Percentiles rank a stretch among this genome's conserved stretches.
Conservation (phyloP, 805 yeast genomes). For the Martiniozyma abietophila region DNA sequence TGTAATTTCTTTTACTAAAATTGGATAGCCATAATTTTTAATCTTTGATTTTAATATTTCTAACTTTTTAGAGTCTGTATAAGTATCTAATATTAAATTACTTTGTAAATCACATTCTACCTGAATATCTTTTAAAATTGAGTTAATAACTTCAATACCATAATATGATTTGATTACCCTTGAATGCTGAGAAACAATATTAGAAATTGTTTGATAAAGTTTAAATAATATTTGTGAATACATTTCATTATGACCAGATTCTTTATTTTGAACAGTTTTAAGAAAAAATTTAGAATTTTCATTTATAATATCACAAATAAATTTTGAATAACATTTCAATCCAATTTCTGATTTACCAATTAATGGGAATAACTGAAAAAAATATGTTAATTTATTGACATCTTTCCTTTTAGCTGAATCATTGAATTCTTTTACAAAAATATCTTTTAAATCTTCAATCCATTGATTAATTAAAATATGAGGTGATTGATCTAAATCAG, state of each 20-base stretch:
- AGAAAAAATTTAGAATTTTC: conserved; percentile 66
- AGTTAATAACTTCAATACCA: conserved; percentile 52
- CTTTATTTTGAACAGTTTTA: conserved; percentile 31
- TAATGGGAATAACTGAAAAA: conserved; percentile 81
- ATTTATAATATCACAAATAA: conserved; percentile 77
- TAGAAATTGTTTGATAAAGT: conserved; percentile 75
- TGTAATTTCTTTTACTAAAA: conserved; percentile 28
- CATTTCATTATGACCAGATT: conserved; percentile 36
- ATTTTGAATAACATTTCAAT: conserved; percentile 69
- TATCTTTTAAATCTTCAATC: conserved; percentile 44
- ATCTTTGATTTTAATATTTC: conserved; percentile 48
- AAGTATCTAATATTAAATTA: conserved; percentile 79
- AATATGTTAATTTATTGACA: conserved; percentile 62
- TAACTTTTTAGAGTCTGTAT: conserved; percentile 62
- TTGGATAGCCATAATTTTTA: conserved; percentile 44
- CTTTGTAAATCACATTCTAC: conserved; percentile 89
- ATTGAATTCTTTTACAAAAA: conserved; percentile 56
- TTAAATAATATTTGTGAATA: conserved; percentile 54
- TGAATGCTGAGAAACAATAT: conserved; percentile 79
- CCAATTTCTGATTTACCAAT: conserved; percentile 68
- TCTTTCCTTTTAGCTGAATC: conserved; percentile 59
- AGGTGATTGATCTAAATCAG: conserved; percentile 80
- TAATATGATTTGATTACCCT: conserved; percentile 68
- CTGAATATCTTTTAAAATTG: conserved; percentile 67
- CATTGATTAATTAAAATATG: conserved; percentile 44